Conservation (phyloP, 441 rosid species). For the Daphne laureola region DNA sequence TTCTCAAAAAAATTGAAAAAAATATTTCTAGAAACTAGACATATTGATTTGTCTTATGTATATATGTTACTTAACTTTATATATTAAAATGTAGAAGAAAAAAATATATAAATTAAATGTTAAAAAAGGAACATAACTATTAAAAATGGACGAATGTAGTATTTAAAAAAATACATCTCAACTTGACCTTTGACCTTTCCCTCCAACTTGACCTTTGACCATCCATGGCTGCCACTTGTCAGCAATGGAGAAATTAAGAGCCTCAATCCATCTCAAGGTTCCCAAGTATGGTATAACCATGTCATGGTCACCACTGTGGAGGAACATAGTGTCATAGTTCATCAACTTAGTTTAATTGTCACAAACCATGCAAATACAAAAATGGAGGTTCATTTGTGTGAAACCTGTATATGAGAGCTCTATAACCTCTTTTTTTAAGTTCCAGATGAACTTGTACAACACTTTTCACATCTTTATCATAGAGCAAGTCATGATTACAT, state of each 20-base stretch:
- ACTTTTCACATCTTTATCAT: conserved; percentile 13
- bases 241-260: conserved; percentile 12
- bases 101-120: too few relatives aligned
- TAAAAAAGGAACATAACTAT: too few relatives aligned
- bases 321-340: background rate
- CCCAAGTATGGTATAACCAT: conserved; percentile 16
- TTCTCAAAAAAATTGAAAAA: too few relatives aligned
- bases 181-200: conserved; percentile 10
- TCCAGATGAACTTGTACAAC: conserved; percentile 14
- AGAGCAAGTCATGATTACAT: conserved; percentile 22
- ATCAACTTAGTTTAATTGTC: too few relatives aligned
- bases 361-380: background rate
- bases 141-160: too few relatives aligned
- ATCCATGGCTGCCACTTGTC: conserved; percentile 24
- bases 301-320: conserved; percentile 27
- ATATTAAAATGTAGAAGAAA: too few relatives aligned
- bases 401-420: conserved; percentile 25
- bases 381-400: background rate
- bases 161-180: too few relatives aligned
- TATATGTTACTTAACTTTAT: too few relatives aligned
- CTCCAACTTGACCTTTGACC: conserved; percentile 22
- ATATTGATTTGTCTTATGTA: too few relatives aligned
- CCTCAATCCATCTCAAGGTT: conserved; percentile 23
- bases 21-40: too few relatives aligned
- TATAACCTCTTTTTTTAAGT: conserved; percentile 14